A percentile compares a stretch with the other conserved stretches of the same genome.
phyloP scores from a whole-genome alignment of 345 rosid genomes.

The Geranium rotundifolium region DNA sequence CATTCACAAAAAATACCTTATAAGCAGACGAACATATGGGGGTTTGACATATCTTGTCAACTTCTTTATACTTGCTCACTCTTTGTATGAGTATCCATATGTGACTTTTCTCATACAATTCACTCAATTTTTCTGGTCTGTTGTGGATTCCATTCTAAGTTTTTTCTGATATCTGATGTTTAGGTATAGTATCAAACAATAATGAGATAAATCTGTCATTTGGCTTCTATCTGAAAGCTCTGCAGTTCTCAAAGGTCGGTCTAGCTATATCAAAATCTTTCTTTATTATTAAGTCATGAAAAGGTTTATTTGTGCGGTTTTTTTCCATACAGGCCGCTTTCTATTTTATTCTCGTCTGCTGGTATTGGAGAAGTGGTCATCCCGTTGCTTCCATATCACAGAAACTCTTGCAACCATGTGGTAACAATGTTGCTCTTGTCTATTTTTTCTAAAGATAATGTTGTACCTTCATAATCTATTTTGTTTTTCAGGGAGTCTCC shows the following conservation, averaged over 20 bases:
- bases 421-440: constrained; percentile 25
- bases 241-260: constrained; percentile 15
- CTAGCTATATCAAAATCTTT: constrained; percentile 2
- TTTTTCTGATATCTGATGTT: constrained; percentile 3
- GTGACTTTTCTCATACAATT: too few species aligned
- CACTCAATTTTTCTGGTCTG: neutral
- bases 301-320: neutral
- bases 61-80: too few species aligned
- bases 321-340: constrained; percentile 30
- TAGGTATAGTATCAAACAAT: constrained; percentile 45
- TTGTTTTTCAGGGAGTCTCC: constrained; percentile 18
- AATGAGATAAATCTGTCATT: constrained; percentile 45
- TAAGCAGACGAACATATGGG: too few species aligned
- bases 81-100: too few species aligned
- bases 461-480: neutral
- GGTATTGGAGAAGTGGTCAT: constrained; percentile 50
- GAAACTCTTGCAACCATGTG: constrained; percentile 71
- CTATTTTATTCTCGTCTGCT: constrained; percentile 37
- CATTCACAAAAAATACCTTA: neutral
- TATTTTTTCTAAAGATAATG: neutral
- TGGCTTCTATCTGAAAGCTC: constrained; percentile 33
- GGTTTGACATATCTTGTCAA: too few species aligned
- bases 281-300: neutral
- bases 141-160: neutral
- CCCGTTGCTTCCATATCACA: constrained; percentile 53